phyloP scores from a whole-genome alignment of 352 stramenopile genomes.

The Phytophthora ohioensis region DNA sequence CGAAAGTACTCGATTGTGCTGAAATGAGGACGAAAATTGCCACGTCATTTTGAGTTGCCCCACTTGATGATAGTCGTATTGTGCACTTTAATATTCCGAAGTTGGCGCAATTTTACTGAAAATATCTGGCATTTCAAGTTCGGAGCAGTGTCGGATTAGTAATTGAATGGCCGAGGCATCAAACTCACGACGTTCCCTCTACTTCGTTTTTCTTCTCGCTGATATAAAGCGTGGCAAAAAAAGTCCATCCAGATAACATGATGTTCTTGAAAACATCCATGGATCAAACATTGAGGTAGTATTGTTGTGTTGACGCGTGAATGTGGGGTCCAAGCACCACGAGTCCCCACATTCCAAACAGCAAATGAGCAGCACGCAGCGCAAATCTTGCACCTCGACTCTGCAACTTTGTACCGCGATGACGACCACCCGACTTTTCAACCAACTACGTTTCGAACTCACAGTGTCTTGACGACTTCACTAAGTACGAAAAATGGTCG shows the following conservation, averaged over 20 bases:
- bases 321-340: constrained; percentile 32
- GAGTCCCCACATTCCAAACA: constrained; percentile 26
- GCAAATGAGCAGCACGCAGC: constrained; percentile 13
- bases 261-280: constrained; percentile 39
- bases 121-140: constrained; percentile 36
- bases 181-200: constrained; percentile 23
- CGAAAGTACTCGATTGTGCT: too few species aligned
- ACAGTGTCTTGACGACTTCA: constrained; percentile 31
- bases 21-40: too few species aligned
- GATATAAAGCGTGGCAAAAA: constrained; percentile 37
- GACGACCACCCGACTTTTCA: too few species aligned
- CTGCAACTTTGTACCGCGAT: neutral
- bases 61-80: constrained; percentile 48
- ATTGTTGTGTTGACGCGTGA: constrained; percentile 19
- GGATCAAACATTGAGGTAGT: constrained; percentile 40
- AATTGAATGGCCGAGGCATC: constrained; percentile 40
- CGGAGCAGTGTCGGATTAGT: constrained; percentile 45
- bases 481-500: constrained; percentile 19
- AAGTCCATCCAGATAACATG: constrained; percentile 44
- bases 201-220: constrained; percentile 29
- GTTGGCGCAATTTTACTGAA: constrained; percentile 32
- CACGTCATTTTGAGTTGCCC: neutral
- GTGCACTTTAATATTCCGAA: constrained; percentile 50
- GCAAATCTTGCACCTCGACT: neutral
- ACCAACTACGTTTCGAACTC: neutral